Conservation (phyloP, 1,139 yeast species). For the Hyphopichia pseudoburtonii region DNA sequence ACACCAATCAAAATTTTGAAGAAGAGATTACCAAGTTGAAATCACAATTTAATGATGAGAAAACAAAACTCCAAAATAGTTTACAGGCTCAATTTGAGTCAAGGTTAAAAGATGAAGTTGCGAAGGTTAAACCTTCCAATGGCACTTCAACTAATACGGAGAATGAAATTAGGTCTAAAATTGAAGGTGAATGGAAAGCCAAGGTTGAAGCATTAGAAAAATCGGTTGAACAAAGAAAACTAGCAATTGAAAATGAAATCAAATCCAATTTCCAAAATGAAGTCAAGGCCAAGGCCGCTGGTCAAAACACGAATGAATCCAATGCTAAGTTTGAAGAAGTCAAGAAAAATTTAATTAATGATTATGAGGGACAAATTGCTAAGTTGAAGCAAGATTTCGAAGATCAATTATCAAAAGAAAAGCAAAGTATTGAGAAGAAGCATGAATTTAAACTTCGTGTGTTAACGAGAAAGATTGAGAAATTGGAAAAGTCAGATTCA, state of each 20-base stretch:
- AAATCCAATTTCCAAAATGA: slow-evolving; percentile 17
- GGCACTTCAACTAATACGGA: slow-evolving; percentile 3
- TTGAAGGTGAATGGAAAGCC: slow-evolving; percentile 14
- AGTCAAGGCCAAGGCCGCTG: slow-evolving; percentile 10
- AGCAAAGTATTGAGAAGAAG: slow-evolving; percentile 37
- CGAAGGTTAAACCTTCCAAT: slow-evolving; percentile 4
- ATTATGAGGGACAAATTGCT: slow-evolving; percentile 23
- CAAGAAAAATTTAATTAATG: slow-evolving; percentile 10
- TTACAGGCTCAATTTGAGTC: slow-evolving; percentile 12
- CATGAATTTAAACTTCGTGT: slow-evolving; percentile 42
- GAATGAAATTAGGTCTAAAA: slow-evolving; percentile 11
- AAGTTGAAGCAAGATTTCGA: slow-evolving; percentile 28
- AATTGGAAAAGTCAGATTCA: slow-evolving; percentile 23
- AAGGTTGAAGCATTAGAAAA: slow-evolving; percentile 20
- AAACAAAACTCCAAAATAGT: slow-evolving; percentile 10
- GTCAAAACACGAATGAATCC: slow-evolving; percentile 6
- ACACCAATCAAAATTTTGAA: slow-evolving; percentile 11
- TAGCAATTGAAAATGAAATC: slow-evolving; percentile 19
- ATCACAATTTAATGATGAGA: slow-evolving; percentile 11
- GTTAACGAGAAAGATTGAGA: slow-evolving; percentile 44
- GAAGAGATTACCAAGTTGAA: slow-evolving; percentile 12
- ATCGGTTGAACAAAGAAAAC: slow-evolving; percentile 17
- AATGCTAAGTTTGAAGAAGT: slow-evolving; percentile 8
- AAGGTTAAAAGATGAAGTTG: slow-evolving; percentile 14
- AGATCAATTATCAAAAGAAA: slow-evolving; percentile 30